Evolutionary conservation across 306 rosid species (phyloP), one percentile per base, ranked within the genome.

Genomic region (Arachis hypogaea): DNA sequence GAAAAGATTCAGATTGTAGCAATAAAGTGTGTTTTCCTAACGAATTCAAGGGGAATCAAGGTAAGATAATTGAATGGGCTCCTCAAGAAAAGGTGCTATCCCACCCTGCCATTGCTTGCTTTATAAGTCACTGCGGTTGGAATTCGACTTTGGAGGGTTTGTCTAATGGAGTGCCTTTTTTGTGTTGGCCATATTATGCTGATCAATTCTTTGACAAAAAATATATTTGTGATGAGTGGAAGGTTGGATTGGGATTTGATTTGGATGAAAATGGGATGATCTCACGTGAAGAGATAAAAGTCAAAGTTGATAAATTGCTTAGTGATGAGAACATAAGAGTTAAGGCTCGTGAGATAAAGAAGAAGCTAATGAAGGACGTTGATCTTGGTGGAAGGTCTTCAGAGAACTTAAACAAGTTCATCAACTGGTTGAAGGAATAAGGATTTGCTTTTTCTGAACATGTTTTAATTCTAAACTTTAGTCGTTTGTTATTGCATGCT

Each of bases 71-170:
- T 11, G 40, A 52, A 11, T 84, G 86, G 91, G 80, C 85, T 2
- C 86, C 91, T 10, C 89, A 88, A 49, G 71, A 51, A 28, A 81
- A 77, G 63, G 85, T 70, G 3, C 56, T 85, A 33, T 44, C 18
- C 1, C 90, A 85, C 70, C 82, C 82, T 56, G 59, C 85, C 18
- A 41, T 82, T 7, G 86, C 85, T 52, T 80, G 85, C 44, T 84
- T 88, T 30, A 4, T 86, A 8, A 84, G 78, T 61, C 88, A 86
- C 40, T 88, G 88, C 50, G 88, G 88, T 50, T 87, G 87, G 88
- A 87, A 84, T 51, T 87, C 88, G 6, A 56, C 56, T 5, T 2
- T 33, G 16, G 88, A 88, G 47, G 84, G 93, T 29, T 72, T 88
- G 18, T 65, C 69, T 28, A 77, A 50, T 69, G 89, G 85, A 56